Base-by-base conservation (phyloP, 176 grass and related monocot genomes). In the Olyra latifolia region DNA sequence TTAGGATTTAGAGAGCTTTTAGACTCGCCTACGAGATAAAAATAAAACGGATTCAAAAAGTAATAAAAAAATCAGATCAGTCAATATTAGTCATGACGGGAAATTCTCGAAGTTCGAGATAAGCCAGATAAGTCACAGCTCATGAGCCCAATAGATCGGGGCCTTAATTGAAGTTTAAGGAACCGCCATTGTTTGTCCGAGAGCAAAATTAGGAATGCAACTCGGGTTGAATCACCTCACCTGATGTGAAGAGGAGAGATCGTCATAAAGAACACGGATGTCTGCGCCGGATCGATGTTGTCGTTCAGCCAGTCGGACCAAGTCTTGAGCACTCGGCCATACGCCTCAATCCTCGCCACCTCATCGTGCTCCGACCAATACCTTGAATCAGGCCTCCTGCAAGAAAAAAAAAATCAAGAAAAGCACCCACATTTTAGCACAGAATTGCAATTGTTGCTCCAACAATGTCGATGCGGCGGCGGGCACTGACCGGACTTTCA, bases 191-290 rank as follows among this genome's bases (percentile, higher is more conserved):
- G 32, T 35, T 35, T 24, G 25, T 23, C 42, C 13, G 12, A 47
- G 45, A 17, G n/a, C 62, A 53, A 62, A 55, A 35, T 35, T 35
- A 35, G 32, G 50, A 39, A 67, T 62, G 41, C 47, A 71, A 40
- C 10, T n/a, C n/a, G n/a, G n/a, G n/a, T n/a, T n/a, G n/a, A n/a
- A n/a, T n/a, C n/a, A n/a, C n/a, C n/a, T 89, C 30, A 95, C 96
- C 81, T 98, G 72, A 83, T 39, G 71, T 98, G 96, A 75, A 74
- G 81, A 43, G 96, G 86, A 75, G 96, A 98, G 24, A 98, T 98
- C 20, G 92, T 91, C 88, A 93, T 86, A 81, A 98, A 98, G 71
- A 95, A 98, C 32, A 95, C 83, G 0, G 78, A 87, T 2, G 90
- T 86, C 64, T 43, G 66, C 5, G 61, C 80, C 0, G 92, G 90